Percentiles rank a stretch among this genome's conserved stretches.
Conservation (phyloP, 768 basidiomycete genomes). For the Tulasnella sp. region DNA sequence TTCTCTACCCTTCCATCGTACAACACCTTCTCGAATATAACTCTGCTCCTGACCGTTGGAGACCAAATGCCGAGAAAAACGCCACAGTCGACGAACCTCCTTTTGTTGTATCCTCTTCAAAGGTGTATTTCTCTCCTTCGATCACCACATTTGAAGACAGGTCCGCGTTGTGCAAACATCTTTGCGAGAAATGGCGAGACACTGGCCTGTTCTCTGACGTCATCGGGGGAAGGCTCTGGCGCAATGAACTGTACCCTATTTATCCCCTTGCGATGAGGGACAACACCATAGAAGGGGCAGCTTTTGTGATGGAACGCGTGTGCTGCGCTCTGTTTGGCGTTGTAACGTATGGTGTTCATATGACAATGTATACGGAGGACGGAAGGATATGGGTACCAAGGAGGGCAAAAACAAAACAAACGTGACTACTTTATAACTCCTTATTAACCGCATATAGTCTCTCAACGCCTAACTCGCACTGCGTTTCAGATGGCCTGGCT, state of each 20-base stretch:
- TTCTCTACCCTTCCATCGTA: slow-evolving; percentile 45
- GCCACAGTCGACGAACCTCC: slow-evolving; percentile 45
- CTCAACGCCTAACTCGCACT: not conserved
- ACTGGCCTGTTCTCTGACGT: slow-evolving; percentile 61
- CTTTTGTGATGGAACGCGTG: slow-evolving; percentile 87
- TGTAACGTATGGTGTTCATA: slow-evolving; percentile 90
- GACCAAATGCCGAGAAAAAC: slow-evolving; percentile 44
- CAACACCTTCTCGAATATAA: slow-evolving; percentile 41
- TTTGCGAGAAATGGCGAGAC: slow-evolving; percentile 79
- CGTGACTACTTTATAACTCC: slow-evolving; percentile 56
- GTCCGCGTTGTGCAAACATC: slow-evolving; percentile 61
- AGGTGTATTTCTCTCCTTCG: slow-evolving; percentile 30
- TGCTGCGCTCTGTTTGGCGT: slow-evolving; percentile 89
- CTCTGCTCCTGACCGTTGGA: slow-evolving; percentile 52
- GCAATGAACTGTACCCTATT: slow-evolving; percentile 79
- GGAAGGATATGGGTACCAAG: slow-evolving; percentile 86
- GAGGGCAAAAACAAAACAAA: slow-evolving; percentile 82
- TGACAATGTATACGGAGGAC: slow-evolving; percentile 69
- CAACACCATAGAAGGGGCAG: slow-evolving; percentile 58
- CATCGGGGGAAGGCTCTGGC: slow-evolving; percentile 80
- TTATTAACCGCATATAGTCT: not conserved
- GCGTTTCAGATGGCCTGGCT: slow-evolving; percentile 70
- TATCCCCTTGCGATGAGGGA: slow-evolving; percentile 69
- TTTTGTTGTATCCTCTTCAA: slow-evolving; percentile 39
- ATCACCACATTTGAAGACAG: slow-evolving; percentile 49